Percentiles rank a stretch among this genome's conserved stretches.
These are phyloP conservation scores for Phaseolus coccineus DNA, from an alignment of 331 rosid genomes.

Conservation along the genomic window DNA sequence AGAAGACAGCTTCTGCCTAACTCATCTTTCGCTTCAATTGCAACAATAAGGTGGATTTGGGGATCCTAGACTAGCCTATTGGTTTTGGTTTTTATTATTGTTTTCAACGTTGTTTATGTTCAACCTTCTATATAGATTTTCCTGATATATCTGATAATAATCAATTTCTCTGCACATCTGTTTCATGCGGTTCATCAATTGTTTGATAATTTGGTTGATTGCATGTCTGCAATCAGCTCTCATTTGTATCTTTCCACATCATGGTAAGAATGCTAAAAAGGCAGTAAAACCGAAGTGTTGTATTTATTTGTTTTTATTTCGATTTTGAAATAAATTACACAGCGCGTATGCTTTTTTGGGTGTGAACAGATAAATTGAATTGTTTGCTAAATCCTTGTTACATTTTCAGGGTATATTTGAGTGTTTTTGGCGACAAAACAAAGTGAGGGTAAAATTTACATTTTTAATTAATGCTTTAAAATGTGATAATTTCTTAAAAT, in stretches of 20 bases:
- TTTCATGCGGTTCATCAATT: not conserved
- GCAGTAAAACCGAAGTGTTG: not conserved
- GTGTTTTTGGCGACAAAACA: not conserved
- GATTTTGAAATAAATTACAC: not conserved
- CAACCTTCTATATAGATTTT: conserved; percentile 45
- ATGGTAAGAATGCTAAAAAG: not conserved
- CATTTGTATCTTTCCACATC: not conserved
- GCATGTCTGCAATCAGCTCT: conserved; percentile 1
- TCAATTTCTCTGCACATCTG: conserved; percentile 24
- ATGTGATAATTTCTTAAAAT: not conserved
- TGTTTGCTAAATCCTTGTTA: not conserved
- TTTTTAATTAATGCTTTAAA: not conserved
- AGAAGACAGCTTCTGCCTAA: conserved; percentile 73
- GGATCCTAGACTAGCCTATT: conserved; percentile 40
- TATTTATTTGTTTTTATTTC: not conserved
- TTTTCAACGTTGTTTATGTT: conserved; percentile 41
- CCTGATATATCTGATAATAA: conserved; percentile 45
- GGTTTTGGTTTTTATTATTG: conserved; percentile 30
- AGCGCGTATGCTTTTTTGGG: not conserved
- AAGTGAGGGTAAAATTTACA: not conserved
- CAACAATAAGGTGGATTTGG: conserved; percentile 44
- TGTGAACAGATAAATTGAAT: not conserved
- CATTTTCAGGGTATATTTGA: not conserved
- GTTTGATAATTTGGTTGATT: not conserved
- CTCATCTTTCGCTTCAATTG: conserved; percentile 18